Base-by-base conservation (phyloP, 2,329 filamentous ascomycete genomes). In the Boeremia lycopersici region DNA sequence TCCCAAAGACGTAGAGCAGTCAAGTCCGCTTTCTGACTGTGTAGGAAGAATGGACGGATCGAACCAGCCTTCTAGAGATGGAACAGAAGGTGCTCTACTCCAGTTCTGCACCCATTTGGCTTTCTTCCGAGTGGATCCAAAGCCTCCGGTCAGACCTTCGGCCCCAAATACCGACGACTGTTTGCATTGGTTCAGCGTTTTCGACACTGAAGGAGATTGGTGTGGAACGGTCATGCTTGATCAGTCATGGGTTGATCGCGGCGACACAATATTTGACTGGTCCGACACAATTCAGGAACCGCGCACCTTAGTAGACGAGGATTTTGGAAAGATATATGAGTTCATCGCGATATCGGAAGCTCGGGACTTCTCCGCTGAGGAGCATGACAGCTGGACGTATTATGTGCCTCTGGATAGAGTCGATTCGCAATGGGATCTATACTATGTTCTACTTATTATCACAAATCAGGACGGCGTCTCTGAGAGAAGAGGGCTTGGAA, bases 291-390 rank as follows among this genome's bases (percentile, higher is more conserved):
- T 17, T 17, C n/a, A 8, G 10, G 6, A 11, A 17, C n/a, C 34
- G 13, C n/a, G 12, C 34, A 23, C 19, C 19, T 23, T 5, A 23
- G 5, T 23, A 23, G 15, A 3, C 34, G 19, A 17, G 6, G 10
- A n/a, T 38, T 2, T 15, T 12, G 11, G 15, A 9, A 43, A 4
- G 28, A 31, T 28, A 26, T 25, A 34, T 26, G 9, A 45, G 15
- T 23, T 45, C 31, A 45, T 45, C 15, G 42, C 42, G 7, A 45
- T 45, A 13, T 45, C 42, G 4, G 42, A 45, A 45, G 42, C 42
- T 3, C 30, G 17, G n/a, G 29, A 34, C 3, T 45, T 45, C 17
- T 30, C 19, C 12, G 13, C 42, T 4, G 29, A 34, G 25, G 42
- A 34, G 10, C 42, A 45, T 13, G 42, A 45, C 19, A 45, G 42